Evolutionary conservation across 257 asterid genomes (phyloP), one percentile per base, ranked within the genome.

Genomic region (Solanum raphanifolium): DNA sequence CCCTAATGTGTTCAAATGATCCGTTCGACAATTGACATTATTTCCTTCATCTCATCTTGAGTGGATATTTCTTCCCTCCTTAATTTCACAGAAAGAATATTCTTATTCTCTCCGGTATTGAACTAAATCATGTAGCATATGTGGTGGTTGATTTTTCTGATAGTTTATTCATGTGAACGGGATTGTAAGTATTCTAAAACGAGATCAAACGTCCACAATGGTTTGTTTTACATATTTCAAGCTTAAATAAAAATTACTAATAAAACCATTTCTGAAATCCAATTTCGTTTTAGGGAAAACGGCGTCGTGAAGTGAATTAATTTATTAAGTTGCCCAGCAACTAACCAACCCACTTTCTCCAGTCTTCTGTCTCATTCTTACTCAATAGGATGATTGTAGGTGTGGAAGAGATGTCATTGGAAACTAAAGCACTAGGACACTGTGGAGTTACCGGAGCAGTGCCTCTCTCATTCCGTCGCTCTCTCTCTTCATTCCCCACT

Each of bases 391-490:
- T 41, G 38, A 76, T 76, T 76, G 7, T 39, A 27, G 62, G 84
- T 6, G 85, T 2, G 86, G 84, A 39, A 88, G 89, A 58, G 41
- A 94, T 94, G 98, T 91, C 94, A 89, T 89, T 94, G 89, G 91
- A 89, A 43, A 62, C 89, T 85, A 90, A 88, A 83, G 87, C 91
- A 31, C 29, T 87, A 43, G 76, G 91, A 46, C 75, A 86, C 84
- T 55, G 90, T 68, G 91, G 88, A 74, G 79, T 89, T 79, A 85
- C 90, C 31, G 87, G 86, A 27, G 86, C 89, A 43, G 55, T 89
- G 55, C 90, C 90, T 83, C 89, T 90, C 78, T 88, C 93, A 29
- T 91, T 89, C 83, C 91, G 90, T 36, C 92, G 92, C 65, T 88
- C 93, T 34, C 73, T 87, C 86, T 83, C 69, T 89, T 91, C 91